Base-by-base conservation (phyloP, 1,284 basidiomycete genomes). In the Cutaneotrichosporon sp. region DNA sequence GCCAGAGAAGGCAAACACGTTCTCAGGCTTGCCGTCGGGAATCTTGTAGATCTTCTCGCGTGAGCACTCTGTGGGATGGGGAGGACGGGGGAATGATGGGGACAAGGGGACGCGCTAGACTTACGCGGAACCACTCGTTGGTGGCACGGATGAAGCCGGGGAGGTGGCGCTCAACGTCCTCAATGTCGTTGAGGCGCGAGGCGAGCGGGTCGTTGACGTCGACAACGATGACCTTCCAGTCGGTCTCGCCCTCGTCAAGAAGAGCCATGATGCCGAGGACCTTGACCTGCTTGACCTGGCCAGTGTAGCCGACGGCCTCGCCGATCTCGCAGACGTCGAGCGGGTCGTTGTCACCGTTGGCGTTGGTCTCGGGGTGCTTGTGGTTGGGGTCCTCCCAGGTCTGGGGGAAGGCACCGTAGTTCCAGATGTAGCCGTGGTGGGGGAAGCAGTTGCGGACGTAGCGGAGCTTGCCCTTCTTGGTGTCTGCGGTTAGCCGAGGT, bases 391-490 rank as follows among this genome's bases (percentile, higher is more conserved):
- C 97, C 80, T 99, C 97, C 95, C 95, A 99, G 55, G 97, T 99
- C 91, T 99, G 80, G 49, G 94, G 93, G 87, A 97, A 97, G 68
- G 93, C 92, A 75, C 93, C 92, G 79, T 95, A 97, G 85, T 97
- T 97, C 93, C 92, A 95, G 84, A 97, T 93, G 74, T 80, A 76
- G 36, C 72, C 72, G 81, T 98, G 94, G 85, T 98, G 95, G 71
- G 94, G 97, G 90, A 99, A 99, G 83, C 95, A 99, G 87, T 99
- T 99, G 82, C 97, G 90, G 68, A 99, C 97, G 81, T 86, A 99
- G 74, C 97, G 91, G 79, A 99, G 84, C 81, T 92, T 94, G 76
- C 93, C 93, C 83, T 81, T 80, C 72, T 80, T 80, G 78, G 75
- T 79, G 69, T 80, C 78, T 78, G 65, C 14, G 31, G 36, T 53